Evolutionary conservation across 768 basidiomycete genomes (phyloP).

Genomic region (Boletus sensibilis): DNA sequence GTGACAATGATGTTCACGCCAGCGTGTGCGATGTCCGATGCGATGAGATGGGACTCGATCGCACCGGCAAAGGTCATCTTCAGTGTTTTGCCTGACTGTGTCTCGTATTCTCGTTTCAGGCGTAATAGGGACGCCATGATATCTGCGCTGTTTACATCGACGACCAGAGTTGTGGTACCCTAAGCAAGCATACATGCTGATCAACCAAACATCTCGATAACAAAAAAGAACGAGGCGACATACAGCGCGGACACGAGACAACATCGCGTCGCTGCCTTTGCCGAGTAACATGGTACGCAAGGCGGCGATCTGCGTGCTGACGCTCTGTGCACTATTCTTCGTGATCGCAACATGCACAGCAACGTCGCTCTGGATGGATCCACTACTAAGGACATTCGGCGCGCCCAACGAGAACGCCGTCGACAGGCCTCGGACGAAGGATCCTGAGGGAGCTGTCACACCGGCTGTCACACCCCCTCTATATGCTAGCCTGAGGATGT

Average conservation of each 20-base stretch:
- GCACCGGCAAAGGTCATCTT: slow-evolving; percentile 63
- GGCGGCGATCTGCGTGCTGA: slow-evolving; percentile 65
- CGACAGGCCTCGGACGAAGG: slow-evolving; percentile 59
- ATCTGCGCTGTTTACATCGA: slow-evolving; percentile 68
- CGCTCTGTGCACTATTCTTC: slow-evolving; percentile 42
- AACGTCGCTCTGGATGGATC: slow-evolving; percentile 44
- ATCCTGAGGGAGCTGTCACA: slow-evolving; percentile 50
- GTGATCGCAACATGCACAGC: slow-evolving; percentile 65
- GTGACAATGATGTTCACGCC: slow-evolving; percentile 71
- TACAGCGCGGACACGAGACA: slow-evolving; percentile 19
- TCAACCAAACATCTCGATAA: neutral
- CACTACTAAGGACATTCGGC: slow-evolving; percentile 7
- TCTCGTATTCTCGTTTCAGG: slow-evolving; percentile 67
- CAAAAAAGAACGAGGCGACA: neutral
- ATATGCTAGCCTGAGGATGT: slow-evolving; percentile 53
- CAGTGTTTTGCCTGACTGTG: slow-evolving; percentile 54
- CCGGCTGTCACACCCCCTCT: slow-evolving; percentile 65
- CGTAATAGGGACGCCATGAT: slow-evolving; percentile 68
- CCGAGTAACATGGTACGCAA: slow-evolving; percentile 60
- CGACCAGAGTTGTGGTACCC: slow-evolving; percentile 65
- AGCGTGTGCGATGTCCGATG: slow-evolving; percentile 63
- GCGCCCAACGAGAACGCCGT: slow-evolving; percentile 60
- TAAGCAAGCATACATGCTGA: slow-evolving; percentile 17
- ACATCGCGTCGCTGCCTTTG: slow-evolving; percentile 43
- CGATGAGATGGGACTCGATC: slow-evolving; percentile 63